phyloP scores from a whole-genome alignment of 139 green algal genomes.

The Chlorella sp. region DNA sequence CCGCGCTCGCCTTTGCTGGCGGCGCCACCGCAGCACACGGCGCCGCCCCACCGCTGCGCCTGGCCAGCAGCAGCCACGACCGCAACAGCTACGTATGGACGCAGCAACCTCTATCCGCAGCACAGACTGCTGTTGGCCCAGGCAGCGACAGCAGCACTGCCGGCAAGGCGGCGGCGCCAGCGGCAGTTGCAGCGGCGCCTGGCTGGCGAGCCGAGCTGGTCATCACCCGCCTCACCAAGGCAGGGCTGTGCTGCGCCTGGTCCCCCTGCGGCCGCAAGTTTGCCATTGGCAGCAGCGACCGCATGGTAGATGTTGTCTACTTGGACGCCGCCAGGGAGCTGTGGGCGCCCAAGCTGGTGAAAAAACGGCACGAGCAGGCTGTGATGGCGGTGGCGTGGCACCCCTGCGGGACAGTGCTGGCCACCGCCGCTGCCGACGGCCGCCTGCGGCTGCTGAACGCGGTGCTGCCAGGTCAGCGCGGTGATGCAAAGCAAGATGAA shows the following conservation, averaged over 20 bases:
- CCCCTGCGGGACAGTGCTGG: not conserved
- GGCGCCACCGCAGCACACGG: too few species aligned
- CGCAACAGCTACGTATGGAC: slow-evolving; percentile 30
- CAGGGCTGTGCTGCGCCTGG: slow-evolving; percentile 17
- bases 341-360: slow-evolving; percentile 28
- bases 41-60: not conserved
- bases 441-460: slow-evolving; percentile 24
- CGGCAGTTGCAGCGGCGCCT: too few species aligned
- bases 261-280: slow-evolving; percentile 6
- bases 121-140: not conserved
- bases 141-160: not conserved
- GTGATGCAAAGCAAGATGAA: too few species aligned
- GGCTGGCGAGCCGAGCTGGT: slow-evolving; percentile 26
- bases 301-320: not conserved
- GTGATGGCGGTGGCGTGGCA: slow-evolving; percentile 33
- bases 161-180: not conserved
- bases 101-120: not conserved
- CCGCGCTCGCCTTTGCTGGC: not conserved
- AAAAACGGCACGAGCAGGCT: not conserved
- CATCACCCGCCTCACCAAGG: slow-evolving; percentile 22
- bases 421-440: slow-evolving; percentile 16
- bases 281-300: slow-evolving; percentile 9
- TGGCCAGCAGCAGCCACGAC: slow-evolving; percentile 25
- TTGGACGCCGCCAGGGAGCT: not conserved
- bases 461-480: slow-evolving; percentile 4